These are phyloP conservation scores for Amanita thiersii DNA, from an alignment of 768 basidiomycete genomes.

Conservation along the genomic window DNA sequence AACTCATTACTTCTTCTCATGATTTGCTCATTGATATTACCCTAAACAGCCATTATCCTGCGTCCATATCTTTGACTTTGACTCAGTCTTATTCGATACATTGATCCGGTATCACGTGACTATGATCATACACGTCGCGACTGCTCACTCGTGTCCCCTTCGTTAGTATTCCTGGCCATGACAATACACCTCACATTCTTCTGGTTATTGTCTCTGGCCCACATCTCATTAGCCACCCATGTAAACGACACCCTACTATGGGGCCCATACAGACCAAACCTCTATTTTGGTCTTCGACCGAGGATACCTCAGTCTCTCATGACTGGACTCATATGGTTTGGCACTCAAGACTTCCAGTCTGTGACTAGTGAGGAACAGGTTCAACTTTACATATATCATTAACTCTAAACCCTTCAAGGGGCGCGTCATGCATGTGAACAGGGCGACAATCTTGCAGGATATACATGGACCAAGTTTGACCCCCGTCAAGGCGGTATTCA, in stretches of 20 bases:
- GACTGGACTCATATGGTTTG: constrained; percentile 94
- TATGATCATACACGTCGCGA: neutral
- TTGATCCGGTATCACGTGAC: too few species aligned
- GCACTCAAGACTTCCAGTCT: constrained; percentile 77
- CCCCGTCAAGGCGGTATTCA: constrained; percentile 81
- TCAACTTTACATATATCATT: constrained; percentile 1
- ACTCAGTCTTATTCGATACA: too few species aligned
- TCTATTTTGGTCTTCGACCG: constrained; percentile 92
- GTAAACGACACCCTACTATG: constrained; percentile 60
- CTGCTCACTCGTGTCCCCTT: neutral
- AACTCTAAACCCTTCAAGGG: constrained; percentile 30
- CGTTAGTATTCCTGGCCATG: too few species aligned
- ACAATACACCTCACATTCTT: constrained; percentile 1
- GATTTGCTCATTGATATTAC: too few species aligned
- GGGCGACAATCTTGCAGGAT: constrained; percentile 68
- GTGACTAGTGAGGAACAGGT: constrained; percentile 42
- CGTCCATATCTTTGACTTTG: too few species aligned
- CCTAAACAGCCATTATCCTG: too few species aligned
- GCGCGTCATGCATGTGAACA: constrained; percentile 87
- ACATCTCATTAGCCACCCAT: constrained; percentile 25
- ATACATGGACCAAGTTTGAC: constrained; percentile 87
- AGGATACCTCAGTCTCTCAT: constrained; percentile 82
- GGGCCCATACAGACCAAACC: constrained; percentile 85
- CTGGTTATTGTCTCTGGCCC: constrained; percentile 35
- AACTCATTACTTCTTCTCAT: too few species aligned